Percentiles rank a stretch among this genome's conserved stretches.
Evolutionary conservation across 306 rosid species (phyloP).

Genomic region (Elaeagnus macrophylla): DNA sequence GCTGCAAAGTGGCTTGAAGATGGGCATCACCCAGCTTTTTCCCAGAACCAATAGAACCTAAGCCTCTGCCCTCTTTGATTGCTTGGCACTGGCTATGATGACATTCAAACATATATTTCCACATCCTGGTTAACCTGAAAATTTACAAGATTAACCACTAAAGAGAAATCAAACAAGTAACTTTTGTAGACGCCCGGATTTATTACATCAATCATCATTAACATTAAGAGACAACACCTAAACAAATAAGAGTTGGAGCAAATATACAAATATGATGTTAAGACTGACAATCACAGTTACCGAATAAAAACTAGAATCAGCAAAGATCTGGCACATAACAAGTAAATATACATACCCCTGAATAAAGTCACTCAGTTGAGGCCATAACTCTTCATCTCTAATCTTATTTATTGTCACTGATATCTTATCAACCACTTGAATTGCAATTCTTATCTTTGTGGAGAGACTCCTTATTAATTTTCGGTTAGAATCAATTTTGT

Average conservation of each 20-base stretch:
- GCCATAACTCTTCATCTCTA: conserved; percentile 94
- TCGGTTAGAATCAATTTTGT: conserved; percentile 65
- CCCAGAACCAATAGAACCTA: conserved; percentile 69
- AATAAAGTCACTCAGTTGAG: conserved; percentile 73
- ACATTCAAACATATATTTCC: conserved; percentile 96
- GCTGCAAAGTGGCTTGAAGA: conserved; percentile 57
- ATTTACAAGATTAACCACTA: conserved; percentile 1
- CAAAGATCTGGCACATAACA: not conserved
- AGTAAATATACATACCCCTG: conserved; percentile 57
- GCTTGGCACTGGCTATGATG: conserved; percentile 74
- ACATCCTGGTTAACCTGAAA: conserved; percentile 79
- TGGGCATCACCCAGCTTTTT: conserved; percentile 59
- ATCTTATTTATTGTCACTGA: conserved; percentile 84
- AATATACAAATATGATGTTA: too few relatives aligned
- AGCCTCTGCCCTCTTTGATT: conserved; percentile 77
- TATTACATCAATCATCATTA: not conserved
- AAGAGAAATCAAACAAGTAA: conserved; percentile 9
- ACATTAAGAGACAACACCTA: too few relatives aligned
- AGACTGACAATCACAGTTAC: not conserved
- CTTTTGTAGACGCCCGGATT: not conserved
- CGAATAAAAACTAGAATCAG: conserved; percentile 11
- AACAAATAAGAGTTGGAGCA: too few relatives aligned
- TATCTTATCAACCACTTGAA: conserved; percentile 84
- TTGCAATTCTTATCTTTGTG: conserved; percentile 83
- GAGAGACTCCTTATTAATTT: conserved; percentile 58